Base-by-base conservation (phyloP, 371 early-diverging fungal species). In the Rhizopus stolonifer region DNA sequence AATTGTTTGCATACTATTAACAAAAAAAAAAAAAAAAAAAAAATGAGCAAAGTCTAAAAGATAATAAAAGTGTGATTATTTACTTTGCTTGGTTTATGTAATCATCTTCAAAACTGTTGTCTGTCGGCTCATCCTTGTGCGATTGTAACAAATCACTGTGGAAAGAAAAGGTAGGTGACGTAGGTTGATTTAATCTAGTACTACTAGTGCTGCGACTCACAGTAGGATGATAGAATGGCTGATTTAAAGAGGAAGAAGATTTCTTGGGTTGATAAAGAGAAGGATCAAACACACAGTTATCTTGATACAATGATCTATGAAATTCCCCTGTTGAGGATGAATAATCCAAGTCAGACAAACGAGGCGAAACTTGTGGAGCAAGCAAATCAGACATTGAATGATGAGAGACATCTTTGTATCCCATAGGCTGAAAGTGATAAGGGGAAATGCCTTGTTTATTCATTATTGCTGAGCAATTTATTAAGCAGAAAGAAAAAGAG, bases 1-100 rank as follows among this genome's bases (percentile, higher is more conserved):
- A 11, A 75, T 67, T 21, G 63, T 49, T 55, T 75, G 69, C 54
- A 75, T 55, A 59, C 76, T 75, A 61, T 39, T 18, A n/a, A 29
- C 14, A 43, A 44, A 48, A 42, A 8, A 49, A 43, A 49, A n/a
- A 25, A 45, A 44, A 7, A 56, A 87, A 60, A 21, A 15, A 11
- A 24, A 38, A 32, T 11, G 22, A 42, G 21, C 24, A 43, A 22
- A 13, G 31, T 29, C 10, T 29, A 13, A 19, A 14, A 46, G 6
- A 23, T 36, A 29, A 19, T 26, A 10, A 31, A 46, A 38, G 23
- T 50, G 24, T 23, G 38, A 10, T 31, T 0, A 23, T 23, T 63
- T 58, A 63, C 63, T 63, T 63, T 36, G 63, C 58, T 54, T 57
- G 63, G 5, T 57, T 51, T 13, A 51, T 46, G 0, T 43, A 32